phyloP scores from a whole-genome alignment of 2,329 filamentous ascomycete species.

The Colletotrichum sansevieriae region DNA sequence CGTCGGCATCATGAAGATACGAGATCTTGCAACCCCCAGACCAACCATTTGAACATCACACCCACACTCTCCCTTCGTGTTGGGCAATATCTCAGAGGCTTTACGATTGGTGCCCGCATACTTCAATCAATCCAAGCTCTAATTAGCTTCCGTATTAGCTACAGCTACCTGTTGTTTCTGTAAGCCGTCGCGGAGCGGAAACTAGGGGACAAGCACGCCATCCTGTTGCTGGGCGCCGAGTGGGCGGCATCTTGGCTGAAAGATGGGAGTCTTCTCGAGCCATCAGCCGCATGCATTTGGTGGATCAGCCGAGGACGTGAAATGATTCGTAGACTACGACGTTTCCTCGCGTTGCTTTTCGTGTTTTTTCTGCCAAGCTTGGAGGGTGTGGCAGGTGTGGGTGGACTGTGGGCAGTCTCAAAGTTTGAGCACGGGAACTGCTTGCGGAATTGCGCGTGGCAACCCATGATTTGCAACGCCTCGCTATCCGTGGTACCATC shows the following conservation, averaged over 20 bases:
- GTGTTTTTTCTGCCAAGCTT: constrained; percentile 10
- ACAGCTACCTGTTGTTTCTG: not conserved
- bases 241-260: not conserved
- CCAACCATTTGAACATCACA: constrained; percentile 16
- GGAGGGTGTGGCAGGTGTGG: not conserved
- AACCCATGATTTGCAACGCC: constrained; percentile 16
- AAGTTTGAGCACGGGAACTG: constrained; percentile 27
- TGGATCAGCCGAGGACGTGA: constrained; percentile 18
- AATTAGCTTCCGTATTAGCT: no score
- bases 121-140: not conserved
- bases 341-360: constrained; percentile 22
- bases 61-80: not conserved
- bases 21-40: not conserved
- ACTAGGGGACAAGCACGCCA: not conserved
- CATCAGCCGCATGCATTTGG: constrained; percentile 24
- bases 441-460: constrained; percentile 25
- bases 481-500: constrained; percentile 7
- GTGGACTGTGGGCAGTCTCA: not conserved
- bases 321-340: not conserved
- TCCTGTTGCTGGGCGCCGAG: not conserved
- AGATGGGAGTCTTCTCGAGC: not conserved
- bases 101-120: constrained; percentile 32
- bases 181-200: not conserved
- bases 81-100: not conserved
- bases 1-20: no score